Evolutionary conservation across 108 stramenopile genomes (phyloP), one percentile per base, ranked within the genome.

Genomic region (Stephanodiscus minutulus): DNA sequence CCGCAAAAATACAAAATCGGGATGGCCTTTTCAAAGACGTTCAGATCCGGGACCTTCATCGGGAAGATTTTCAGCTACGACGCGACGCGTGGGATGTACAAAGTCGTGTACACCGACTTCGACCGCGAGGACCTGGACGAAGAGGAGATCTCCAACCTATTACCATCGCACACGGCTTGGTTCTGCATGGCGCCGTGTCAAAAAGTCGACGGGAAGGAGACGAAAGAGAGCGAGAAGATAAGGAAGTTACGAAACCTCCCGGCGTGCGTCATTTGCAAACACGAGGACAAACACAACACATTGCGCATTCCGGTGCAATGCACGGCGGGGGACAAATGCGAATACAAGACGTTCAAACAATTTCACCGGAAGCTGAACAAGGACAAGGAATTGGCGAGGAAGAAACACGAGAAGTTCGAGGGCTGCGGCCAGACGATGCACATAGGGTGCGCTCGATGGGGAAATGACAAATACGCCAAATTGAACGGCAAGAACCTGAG

Each of bases 251-350:
- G 57, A 4, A 33, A 28, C 29, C 29, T 58, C 13, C 43, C 43
- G 1, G 31, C 29, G 1, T 58, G 57, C 28, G 28, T 66, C 52
- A 18, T 66, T 25, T 66, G 66, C 28, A 53, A 29, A 0, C 1
- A 48, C 15, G 11, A 66, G 66, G 66, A 66, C 50, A 66, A 33
- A 29, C 53, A 55, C 13, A 28, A 27, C 13, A 37, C n/a, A n/a
- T n/a, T 52, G 10, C 47, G 62, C 22, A 72, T 72, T 7, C 61
- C 71, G 18, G 22, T 72, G 15, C 71, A 72, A 54, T 72, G 71
- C 47, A 64, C 24, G 0, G 63, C 63, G 1, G 35, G 56, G 35
- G 46, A 72, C 64, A 13, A 27, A 36, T 24, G 13, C 31, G 71
- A 72, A 39, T 64, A 20, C 48, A 9, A 21, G 35, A 28, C 61